phyloP scores from a whole-genome alignment of 2,329 filamentous ascomycete species.

The Pseudogymnoascus pannorum region DNA sequence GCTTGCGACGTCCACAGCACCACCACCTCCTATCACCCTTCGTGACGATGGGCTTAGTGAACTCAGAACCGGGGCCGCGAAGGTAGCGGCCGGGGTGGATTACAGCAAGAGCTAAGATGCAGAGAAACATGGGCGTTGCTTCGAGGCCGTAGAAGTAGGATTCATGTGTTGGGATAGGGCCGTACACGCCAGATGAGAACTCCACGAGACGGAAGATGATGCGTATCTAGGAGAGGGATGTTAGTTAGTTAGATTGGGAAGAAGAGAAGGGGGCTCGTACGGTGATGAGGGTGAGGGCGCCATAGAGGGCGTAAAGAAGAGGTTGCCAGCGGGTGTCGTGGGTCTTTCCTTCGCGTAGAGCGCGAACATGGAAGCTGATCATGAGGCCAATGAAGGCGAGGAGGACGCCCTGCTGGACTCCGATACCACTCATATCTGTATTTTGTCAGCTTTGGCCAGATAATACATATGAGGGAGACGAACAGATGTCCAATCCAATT shows the following conservation, averaged over 20 bases:
- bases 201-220: slow-evolving; percentile 56
- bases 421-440: slow-evolving; percentile 35
- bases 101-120: slow-evolving; percentile 35
- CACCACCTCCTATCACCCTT: neutral
- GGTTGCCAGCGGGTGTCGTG: slow-evolving; percentile 12
- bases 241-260: neutral
- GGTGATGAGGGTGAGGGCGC: neutral
- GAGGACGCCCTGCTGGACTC: slow-evolving; percentile 33
- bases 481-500: neutral
- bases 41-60: slow-evolving; percentile 30
- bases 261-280: neutral
- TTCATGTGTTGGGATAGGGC: slow-evolving; percentile 42
- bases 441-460: neutral
- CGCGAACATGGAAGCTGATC: slow-evolving; percentile 27
- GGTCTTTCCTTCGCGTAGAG: slow-evolving; percentile 15
- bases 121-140: slow-evolving; percentile 48
- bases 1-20: neutral
- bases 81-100: slow-evolving; percentile 43
- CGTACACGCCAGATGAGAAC: slow-evolving; percentile 44
- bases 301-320: neutral
- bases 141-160: slow-evolving; percentile 46
- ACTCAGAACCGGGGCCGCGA: slow-evolving; percentile 38
- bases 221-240: slow-evolving; percentile 33
- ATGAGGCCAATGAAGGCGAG: slow-evolving; percentile 27
- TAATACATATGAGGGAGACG: neutral